A percentile compares a stretch with the other conserved stretches of the same genome.
Evolutionary conservation across 1,284 basidiomycete genomes (phyloP).

Genomic region (Rhodotorula sp.): DNA sequence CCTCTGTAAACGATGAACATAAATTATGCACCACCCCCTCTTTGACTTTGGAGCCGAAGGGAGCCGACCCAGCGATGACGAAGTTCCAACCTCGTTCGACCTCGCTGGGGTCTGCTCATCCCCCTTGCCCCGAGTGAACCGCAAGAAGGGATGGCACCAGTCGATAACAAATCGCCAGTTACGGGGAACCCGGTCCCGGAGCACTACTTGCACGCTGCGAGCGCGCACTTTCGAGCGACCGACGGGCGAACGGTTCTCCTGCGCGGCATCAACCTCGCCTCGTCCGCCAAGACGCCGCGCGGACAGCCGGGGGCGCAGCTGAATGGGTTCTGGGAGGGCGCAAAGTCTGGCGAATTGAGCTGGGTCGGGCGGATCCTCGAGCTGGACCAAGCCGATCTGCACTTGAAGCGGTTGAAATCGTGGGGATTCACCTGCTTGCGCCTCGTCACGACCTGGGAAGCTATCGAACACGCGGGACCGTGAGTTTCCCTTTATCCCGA

Average conservation of each 20-base stretch:
- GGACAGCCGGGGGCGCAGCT: conserved; percentile 65
- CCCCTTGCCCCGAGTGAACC: not conserved
- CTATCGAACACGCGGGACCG: conserved; percentile 89
- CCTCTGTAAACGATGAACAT: too few relatives aligned
- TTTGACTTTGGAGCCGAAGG: too few relatives aligned
- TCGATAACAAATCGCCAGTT: conserved; percentile 57
- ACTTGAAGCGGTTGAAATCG: conserved; percentile 74
- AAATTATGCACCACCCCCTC: not conserved
- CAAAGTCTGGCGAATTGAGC: conserved; percentile 67
- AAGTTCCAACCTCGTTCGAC: not conserved
- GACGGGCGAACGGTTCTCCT: conserved; percentile 78
- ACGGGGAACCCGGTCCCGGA: conserved; percentile 60
- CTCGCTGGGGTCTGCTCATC: not conserved
- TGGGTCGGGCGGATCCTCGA: conserved; percentile 78
- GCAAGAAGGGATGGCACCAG: conserved; percentile 9
- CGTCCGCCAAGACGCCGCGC: conserved; percentile 77
- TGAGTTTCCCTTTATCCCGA: conserved; percentile 58
- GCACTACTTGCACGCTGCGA: conserved; percentile 48
- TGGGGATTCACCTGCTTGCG: conserved; percentile 97
- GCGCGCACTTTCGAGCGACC: conserved; percentile 77
- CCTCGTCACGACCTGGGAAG: conserved; percentile 92
- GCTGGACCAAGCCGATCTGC: conserved; percentile 81
- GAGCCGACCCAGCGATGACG: not conserved
- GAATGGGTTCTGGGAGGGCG: conserved; percentile 84
- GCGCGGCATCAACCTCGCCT: conserved; percentile 89